Conservation (phyloP, 2,329 filamentous ascomycete genomes). For the Fonsecaea nubica region DNA sequence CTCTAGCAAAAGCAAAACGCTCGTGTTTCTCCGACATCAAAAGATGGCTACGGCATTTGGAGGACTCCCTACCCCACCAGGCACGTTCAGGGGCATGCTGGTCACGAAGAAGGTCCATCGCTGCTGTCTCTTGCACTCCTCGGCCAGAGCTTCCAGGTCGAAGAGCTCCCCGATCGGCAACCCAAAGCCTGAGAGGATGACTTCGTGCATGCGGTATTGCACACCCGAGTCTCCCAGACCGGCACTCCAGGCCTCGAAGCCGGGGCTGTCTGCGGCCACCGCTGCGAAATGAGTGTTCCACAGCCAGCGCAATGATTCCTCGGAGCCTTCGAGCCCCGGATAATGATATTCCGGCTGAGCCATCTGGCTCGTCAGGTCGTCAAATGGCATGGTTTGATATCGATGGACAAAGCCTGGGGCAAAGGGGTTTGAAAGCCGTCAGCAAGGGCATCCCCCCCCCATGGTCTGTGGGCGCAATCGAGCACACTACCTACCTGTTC, state of each 20-base stretch:
- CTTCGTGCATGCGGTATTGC: constrained; percentile 27
- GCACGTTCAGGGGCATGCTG: constrained; percentile 41
- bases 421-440: too few relatives aligned
- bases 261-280: constrained; percentile 43
- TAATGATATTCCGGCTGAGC: constrained; percentile 38
- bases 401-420: constrained; percentile 63
- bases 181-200: constrained; percentile 38
- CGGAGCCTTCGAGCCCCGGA: constrained; percentile 44
- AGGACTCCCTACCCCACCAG: constrained; percentile 37
- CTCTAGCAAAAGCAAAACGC: too few relatives aligned
- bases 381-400: constrained; percentile 55
- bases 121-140: constrained; percentile 44
- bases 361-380: constrained; percentile 44
- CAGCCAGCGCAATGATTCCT: constrained; percentile 42
- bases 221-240: constrained; percentile 10
- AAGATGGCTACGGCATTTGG: constrained; percentile 39
- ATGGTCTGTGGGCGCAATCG: too few relatives aligned
- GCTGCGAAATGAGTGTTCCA: constrained; percentile 45
- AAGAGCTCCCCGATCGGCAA: constrained; percentile 41
- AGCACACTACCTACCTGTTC: constrained; percentile 41
- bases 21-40: constrained; percentile 2
- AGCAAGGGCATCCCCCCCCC: too few relatives aligned
- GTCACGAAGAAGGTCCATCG: constrained; percentile 57
- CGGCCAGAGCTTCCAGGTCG: constrained; percentile 49
- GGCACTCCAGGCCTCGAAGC: constrained; percentile 56